Evolutionary conservation across 2,329 filamentous ascomycete species (phyloP).

Genomic region (Sarocladium oryzae): DNA sequence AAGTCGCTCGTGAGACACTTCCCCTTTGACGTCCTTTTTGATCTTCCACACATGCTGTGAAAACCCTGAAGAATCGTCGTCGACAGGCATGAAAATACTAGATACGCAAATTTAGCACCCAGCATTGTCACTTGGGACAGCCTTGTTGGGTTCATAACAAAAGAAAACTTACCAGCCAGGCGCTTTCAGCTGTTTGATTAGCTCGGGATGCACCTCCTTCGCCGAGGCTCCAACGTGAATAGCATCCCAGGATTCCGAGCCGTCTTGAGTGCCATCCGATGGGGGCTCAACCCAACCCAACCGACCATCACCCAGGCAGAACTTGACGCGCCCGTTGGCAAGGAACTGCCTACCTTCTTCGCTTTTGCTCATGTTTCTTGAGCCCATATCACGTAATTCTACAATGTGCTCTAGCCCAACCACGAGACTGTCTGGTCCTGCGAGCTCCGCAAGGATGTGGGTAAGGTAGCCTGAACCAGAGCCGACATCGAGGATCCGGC

Average conservation of each 20-base stretch:
- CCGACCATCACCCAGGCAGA: constrained; percentile 69
- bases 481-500: constrained; percentile 65
- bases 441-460: constrained; percentile 77
- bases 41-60: constrained; percentile 67
- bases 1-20: constrained; percentile 51
- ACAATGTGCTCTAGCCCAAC: constrained; percentile 71
- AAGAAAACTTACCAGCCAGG: constrained; percentile 55
- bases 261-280: constrained; percentile 32
- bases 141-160: not conserved
- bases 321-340: constrained; percentile 57
- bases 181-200: constrained; percentile 70
- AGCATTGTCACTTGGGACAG: not conserved
- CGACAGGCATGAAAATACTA: constrained; percentile 72
- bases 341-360: constrained; percentile 53
- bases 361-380: constrained; percentile 60
- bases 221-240: constrained; percentile 95
- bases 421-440: constrained; percentile 46
- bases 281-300: constrained; percentile 49
- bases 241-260: constrained; percentile 68
- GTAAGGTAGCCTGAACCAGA: constrained; percentile 79
- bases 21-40: constrained; percentile 62
- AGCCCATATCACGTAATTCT: constrained; percentile 55
- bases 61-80: constrained; percentile 39
- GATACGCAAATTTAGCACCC: not conserved
- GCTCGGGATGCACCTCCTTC: constrained; percentile 58